Conservation (phyloP, 352 stramenopile species). For the Phytophthora ramorum region DNA sequence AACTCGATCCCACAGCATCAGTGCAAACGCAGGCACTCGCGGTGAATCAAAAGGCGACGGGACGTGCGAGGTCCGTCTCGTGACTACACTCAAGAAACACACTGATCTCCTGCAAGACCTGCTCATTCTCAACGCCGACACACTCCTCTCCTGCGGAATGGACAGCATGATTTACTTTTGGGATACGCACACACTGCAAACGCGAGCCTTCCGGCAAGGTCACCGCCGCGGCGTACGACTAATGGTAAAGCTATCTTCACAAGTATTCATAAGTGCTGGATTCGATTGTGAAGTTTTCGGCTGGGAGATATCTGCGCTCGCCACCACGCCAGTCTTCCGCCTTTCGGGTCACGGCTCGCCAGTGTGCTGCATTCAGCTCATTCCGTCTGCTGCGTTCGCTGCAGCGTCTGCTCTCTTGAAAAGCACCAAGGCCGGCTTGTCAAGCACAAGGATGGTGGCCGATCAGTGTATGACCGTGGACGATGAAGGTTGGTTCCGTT, state of each 20-base stretch:
- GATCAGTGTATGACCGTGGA: constrained; percentile 83
- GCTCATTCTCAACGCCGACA: constrained; percentile 75
- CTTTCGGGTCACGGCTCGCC: constrained; percentile 73
- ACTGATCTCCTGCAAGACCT: constrained; percentile 78
- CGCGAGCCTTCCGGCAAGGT: constrained; percentile 53
- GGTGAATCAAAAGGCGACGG: constrained; percentile 38
- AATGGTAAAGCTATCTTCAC: constrained; percentile 65
- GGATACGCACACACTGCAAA: constrained; percentile 63
- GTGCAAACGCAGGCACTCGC: constrained; percentile 23
- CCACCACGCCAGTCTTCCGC: constrained; percentile 69
- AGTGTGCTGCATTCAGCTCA: constrained; percentile 74
- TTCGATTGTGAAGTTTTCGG: constrained; percentile 82
- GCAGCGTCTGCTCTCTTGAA: constrained; percentile 31
- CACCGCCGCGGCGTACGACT: constrained; percentile 71
- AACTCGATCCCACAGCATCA: constrained; percentile 24
- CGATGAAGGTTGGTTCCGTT: constrained; percentile 86
- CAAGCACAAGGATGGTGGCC: constrained; percentile 37
- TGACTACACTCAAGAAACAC: constrained; percentile 71
- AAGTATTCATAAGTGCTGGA: constrained; percentile 76
- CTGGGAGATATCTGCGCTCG: constrained; percentile 74
- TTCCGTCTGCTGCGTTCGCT: constrained; percentile 43
- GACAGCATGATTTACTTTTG: constrained; percentile 79
- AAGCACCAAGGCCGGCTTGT: constrained; percentile 17
- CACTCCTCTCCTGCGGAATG: constrained; percentile 77
- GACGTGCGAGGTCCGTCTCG: constrained; percentile 59